Base-by-base conservation (phyloP, 1,284 basidiomycete genomes). In the Pterulicium gracile region DNA sequence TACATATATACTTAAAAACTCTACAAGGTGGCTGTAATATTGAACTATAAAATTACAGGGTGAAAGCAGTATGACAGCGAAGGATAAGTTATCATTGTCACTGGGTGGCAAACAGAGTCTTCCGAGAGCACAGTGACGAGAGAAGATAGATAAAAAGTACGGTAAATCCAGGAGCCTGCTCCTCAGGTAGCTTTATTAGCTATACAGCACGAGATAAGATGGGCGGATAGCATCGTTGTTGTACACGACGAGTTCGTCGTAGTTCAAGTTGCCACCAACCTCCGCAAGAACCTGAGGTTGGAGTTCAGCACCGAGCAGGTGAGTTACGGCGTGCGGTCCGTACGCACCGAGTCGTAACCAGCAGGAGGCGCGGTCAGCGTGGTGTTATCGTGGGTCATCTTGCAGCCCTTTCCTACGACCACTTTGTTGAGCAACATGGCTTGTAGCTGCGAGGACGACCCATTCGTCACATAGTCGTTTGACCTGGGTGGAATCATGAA, bases 391-490 rank as follows among this genome's bases (percentile, higher is more conserved):
- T 75, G 69, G n/a, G 68, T 66, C 60, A 79, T 62, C 57, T 79
- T 81, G 51, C 68, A 75, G 3, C 79, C 79, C 53, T 73, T 76
- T 19, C 80, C 80, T n/a, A 80, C 78, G 12, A 80, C 64, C 12
- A 81, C 79, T 55, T 79, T 80, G 60, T 80, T 81, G 45, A 82
- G 61, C 10, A 82, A 65, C 24, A 82, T 77, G 0, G 74, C 75
- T 54, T 80, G 81, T 46, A 72, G 60, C 10, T 58, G 55, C 0
- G 77, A 79, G 39, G 66, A 62, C 50, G 64, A 68, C 42, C 67
- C 64, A 50, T 80, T 81, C 39, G 61, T 64, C 14, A 77, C 75
- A 54, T 81, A 82, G 56, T 81, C 78, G 47, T 81, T 75, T 17
- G 79, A 77, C 54, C 73, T 76, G 44, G 12, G 50, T 13, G 13